Evolutionary conservation across 179 eudicot species (phyloP).

Genomic region (Kewa caespitosa): DNA sequence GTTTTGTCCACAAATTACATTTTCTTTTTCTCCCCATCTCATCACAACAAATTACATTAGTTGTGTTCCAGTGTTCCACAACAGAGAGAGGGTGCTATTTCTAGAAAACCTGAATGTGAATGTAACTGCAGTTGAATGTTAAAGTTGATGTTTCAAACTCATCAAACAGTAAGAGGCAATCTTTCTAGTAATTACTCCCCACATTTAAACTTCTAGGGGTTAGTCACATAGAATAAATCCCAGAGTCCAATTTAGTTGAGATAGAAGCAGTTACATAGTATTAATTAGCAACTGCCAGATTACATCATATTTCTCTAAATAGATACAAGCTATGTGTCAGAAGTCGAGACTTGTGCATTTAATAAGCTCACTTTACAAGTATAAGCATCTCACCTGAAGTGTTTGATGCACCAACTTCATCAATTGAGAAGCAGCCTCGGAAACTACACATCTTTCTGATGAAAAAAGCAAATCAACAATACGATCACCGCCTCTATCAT

Average conservation of each 20-base stretch:
- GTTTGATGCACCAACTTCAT: slow-evolving; percentile 90
- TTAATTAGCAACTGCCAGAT: background rate
- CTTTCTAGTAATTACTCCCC: too few species aligned
- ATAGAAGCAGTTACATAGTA: background rate
- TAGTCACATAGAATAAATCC: too few species aligned
- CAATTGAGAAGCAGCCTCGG: slow-evolving; percentile 76
- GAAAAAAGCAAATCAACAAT: slow-evolving; percentile 72
- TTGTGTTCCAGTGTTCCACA: background rate
- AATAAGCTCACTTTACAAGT: background rate
- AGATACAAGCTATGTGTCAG: too few species aligned
- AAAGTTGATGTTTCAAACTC: background rate
- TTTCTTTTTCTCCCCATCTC: too few species aligned
- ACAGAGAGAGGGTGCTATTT: background rate
- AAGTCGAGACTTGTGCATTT: background rate
- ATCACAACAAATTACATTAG: background rate
- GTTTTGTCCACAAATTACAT: background rate
- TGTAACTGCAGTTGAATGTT: background rate
- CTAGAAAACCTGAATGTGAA: background rate
- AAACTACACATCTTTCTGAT: slow-evolving; percentile 79
- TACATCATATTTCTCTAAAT: background rate
- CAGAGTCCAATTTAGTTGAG: background rate
- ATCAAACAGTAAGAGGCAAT: background rate
- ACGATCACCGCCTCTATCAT: slow-evolving; percentile 36
- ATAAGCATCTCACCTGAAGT: slow-evolving; percentile 52
- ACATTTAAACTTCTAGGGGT: background rate